Base-by-base conservation (phyloP, 495 filamentous ascomycete genomes). In the Trichocladium antarcticum region DNA sequence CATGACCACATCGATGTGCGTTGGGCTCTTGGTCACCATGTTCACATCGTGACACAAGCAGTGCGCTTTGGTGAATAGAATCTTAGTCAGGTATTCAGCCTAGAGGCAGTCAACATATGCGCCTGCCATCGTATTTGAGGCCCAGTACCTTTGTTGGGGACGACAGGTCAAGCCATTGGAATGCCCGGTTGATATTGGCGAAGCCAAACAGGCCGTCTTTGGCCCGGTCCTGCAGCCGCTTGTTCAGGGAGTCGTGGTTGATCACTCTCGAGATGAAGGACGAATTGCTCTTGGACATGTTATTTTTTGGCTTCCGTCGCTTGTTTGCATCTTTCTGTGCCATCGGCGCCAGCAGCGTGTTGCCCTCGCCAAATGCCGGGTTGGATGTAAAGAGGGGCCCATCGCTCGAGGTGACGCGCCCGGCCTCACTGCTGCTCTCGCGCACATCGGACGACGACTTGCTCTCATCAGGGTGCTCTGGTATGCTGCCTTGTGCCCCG, bases 211-310 rank as follows among this genome's bases (percentile, higher is more conserved):
- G 59, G 0, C 88, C 90, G 51, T 94, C 85, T 14, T 74, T 68
- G 27, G 80, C 76, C 43, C 84, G 81, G 16, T 97, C 93, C 42
- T 79, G 73, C 41, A 97, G 64, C 45, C 86, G 76, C 62, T 93
- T 95, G 1, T 69, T 68, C 21, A 92, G 63, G 9, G 76, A 72
- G 54, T 98, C 93, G 63, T 95, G 85, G 6, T 85, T 79, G 39
- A 96, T 93, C n/a, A 95, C 89, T 43, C 92, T 71, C 6, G 89
- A 95, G 17, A 98, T 88, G 59, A 95, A 97, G 4, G 88, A 90
- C 16, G 92, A 97, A 66, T 94, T 96, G 68, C 87, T 96, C 72
- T 98, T 98, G 35, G 89, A 79, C 57, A 98, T 89, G 63, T 92
- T 97, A 64, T 87, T 95, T 69, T 95, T 96, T 10, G 92, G 93